These are phyloP conservation scores for Capsicum rhomboideum DNA, from an alignment of 257 asterid genomes.

Conservation along the genomic window DNA sequence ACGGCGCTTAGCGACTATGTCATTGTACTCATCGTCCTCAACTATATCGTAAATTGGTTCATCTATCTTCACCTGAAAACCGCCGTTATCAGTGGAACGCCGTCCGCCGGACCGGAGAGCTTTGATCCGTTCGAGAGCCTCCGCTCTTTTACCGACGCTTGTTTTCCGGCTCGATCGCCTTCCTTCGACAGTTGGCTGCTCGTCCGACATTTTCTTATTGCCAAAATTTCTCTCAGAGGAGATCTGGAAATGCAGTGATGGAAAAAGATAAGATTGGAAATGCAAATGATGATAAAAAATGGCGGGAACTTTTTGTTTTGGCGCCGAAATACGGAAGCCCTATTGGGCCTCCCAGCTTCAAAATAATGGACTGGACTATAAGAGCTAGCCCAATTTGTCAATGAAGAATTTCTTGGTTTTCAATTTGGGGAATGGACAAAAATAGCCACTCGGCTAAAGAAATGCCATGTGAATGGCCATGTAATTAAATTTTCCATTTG, in stretches of 20 bases:
- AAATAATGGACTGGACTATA: background rate
- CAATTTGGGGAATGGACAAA: too few species aligned
- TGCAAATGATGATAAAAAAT: background rate
- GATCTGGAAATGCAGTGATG: background rate
- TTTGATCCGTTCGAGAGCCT: conserved; percentile 68
- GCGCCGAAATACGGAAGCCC: conserved; percentile 18
- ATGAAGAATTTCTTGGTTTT: too few species aligned
- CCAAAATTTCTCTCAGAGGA: background rate
- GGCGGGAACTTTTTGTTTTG: conserved; percentile 23
- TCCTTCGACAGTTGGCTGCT: conserved; percentile 42
- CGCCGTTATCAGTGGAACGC: conserved; percentile 39
- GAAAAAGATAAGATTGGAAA: background rate
- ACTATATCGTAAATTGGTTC: conserved; percentile 73
- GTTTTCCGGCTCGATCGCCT: conserved; percentile 57
- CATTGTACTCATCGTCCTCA: conserved; percentile 80
- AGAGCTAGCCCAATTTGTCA: background rate
- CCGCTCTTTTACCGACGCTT: conserved; percentile 26
- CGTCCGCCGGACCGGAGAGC: conserved; percentile 60
- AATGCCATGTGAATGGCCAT: too few species aligned
- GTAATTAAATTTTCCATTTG: too few species aligned
- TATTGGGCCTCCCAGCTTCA: background rate
- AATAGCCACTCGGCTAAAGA: too few species aligned
- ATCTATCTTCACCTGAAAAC: conserved; percentile 64
- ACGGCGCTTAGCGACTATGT: conserved; percentile 77
- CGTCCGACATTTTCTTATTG: conserved; percentile 72